phyloP scores from a whole-genome alignment of 2,329 filamentous ascomycete species.

The Pyrenophora seminiperda region DNA sequence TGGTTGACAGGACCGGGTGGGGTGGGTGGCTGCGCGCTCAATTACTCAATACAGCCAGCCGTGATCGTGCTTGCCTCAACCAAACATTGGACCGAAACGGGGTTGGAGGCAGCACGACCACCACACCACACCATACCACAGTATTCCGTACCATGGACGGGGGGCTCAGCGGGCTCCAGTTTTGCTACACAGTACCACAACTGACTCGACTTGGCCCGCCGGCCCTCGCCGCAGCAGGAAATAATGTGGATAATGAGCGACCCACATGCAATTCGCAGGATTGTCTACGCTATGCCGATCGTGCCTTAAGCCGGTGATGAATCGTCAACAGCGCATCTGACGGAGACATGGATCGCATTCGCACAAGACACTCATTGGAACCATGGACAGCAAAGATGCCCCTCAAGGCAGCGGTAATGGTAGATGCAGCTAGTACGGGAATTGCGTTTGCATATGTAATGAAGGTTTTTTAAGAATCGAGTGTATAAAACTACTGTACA shows the following conservation, averaged over 20 bases:
- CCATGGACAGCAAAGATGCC: neutral
- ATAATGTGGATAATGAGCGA: constrained; percentile 8
- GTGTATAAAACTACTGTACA: neutral
- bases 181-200: no score
- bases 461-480: no score
- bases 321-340: constrained; percentile 16
- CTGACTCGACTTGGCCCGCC: neutral
- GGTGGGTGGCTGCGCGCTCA: no score
- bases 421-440: neutral
- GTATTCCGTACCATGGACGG: no score
- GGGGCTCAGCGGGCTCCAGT: no score
- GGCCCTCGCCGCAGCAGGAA: neutral
- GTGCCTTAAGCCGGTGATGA: constrained; percentile 13
- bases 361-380: neutral
- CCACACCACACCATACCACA: no score
- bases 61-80: no score
- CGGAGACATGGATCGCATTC: constrained; percentile 2
- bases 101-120: no score
- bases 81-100: no score
- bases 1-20: constrained; percentile 12
- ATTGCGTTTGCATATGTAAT: no score
- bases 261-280: constrained; percentile 7
- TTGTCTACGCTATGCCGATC: constrained; percentile 15
- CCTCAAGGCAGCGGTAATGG: neutral
- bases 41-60: no score